Base-by-base conservation (phyloP, 2,329 filamentous ascomycete species). In the Aspergillus tamarii region DNA sequence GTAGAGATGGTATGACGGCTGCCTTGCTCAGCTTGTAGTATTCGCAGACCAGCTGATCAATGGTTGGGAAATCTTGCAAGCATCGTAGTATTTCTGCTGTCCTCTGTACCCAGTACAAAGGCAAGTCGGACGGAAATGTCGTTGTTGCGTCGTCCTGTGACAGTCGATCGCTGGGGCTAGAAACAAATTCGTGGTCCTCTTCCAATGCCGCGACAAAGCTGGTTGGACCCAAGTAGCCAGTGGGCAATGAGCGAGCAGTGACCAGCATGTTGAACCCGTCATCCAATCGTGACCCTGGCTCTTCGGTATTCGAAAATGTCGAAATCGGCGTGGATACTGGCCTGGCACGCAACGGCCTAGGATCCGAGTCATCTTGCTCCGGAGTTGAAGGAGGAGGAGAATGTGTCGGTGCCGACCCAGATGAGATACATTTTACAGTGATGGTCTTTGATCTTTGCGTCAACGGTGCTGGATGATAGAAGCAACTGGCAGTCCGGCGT, bases 161-260 rank as follows among this genome's bases (percentile, higher is more conserved):
- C 21, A 16, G 46, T 23, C 8, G 23, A 43, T 53, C 41, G 4
- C 23, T 50, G 26, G 61, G 57, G 28, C 64, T 63, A 19, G 67
- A 66, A n/a, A 66, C 63, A 16, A 69, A 53, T 23, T 69, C 71
- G 16, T 66, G 64, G 56, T 67, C 68, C 4, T 72, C 69, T 10
- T 65, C 66, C 48, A 77, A 65, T 3, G 69, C 65, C 6, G 73
- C 70, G 1, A 76, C 69, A 61, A 75, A 76, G 59, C 75, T 77
- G 2, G 71, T 77, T 3, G 76, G 75, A 11, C 76, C 76, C n/a
- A 77, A 67, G 36, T 77, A 76, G 9, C 74, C 71, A 12, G 72
- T 64, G 10, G 70, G 60, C 2, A 72, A 58, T 21, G 72, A 63
- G 12, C 67, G 59, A 45, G 63, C 62, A 28, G 64, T 55, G 12